Base-by-base conservation (phyloP, 1,139 yeast species). In the Debaryomycetaceae sp. region DNA sequence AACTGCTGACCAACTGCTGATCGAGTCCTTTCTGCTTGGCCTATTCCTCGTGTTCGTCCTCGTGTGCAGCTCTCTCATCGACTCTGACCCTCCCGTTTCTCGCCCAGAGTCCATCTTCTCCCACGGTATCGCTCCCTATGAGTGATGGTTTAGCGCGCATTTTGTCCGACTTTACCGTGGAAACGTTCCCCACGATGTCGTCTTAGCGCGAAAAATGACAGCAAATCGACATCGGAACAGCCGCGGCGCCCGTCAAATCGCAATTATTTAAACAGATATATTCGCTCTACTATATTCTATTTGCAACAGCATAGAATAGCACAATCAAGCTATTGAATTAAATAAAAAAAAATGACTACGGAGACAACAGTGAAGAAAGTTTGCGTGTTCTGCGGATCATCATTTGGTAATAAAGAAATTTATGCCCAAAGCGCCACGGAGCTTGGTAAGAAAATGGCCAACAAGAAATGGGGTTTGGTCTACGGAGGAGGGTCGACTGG, bases 401-500 rank as follows among this genome's bases (percentile, higher is more conserved):
- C 91, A 5, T 75, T 79, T 44, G 96, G 96, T 13, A 75, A 63
- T 39, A 70, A 75, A 41, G 67, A 73, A 4, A 53, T 56, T 4
- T 86, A 63, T 54, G 69, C 81, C 13, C 69, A 67, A 5, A 70
- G 69, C 28, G 94, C 95, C 2, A 54, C 66, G 15, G 59, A 70
- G 26, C 67, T 88, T 34, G 96, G 95, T 16, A 51, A 67, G 38
- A 55, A 72, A 19, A 60, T 88, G 46, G 86, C 88, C 15, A 55
- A 63, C 22, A 69, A 71, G 43, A 70, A 75, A 42, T 85, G 88
- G 82, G 89, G 89, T 3, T 67, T 88, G 37, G 95, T 88, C 6
- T 88, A 88, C 54, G 96, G 96, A 26, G 97, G 96, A 33, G 96
- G 96, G 15, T 81, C 92, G 22, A 83, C 87, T 2, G 92, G 95